Conservation (phyloP, 108 stramenopile genomes). For the Conticribra guillardii region DNA sequence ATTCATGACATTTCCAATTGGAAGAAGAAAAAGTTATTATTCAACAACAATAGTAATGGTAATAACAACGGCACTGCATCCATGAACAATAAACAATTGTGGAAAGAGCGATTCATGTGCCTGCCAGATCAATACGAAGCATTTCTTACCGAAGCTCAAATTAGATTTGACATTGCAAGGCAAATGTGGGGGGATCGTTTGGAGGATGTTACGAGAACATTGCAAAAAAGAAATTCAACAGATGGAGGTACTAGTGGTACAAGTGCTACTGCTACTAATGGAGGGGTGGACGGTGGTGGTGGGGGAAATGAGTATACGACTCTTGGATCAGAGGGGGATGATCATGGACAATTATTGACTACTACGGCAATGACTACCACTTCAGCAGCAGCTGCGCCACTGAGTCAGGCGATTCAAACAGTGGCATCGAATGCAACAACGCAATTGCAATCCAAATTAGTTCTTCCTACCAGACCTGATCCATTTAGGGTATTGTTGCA, state of each 20-base stretch:
- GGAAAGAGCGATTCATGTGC: slow-evolving; percentile 43
- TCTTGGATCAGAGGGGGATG: not conserved
- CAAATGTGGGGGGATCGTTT: slow-evolving; percentile 46
- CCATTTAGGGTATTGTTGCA: slow-evolving; percentile 84
- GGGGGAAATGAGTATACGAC: not conserved
- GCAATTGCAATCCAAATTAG: slow-evolving; percentile 20
- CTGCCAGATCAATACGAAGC: slow-evolving; percentile 48
- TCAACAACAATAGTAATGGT: slow-evolving; percentile 6
- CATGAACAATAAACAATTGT: slow-evolving; percentile 24
- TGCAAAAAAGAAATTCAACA: slow-evolving; percentile 21
- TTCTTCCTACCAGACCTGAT: slow-evolving; percentile 39
- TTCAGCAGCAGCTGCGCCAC: slow-evolving; percentile 11
- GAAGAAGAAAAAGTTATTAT: slow-evolving; percentile 12
- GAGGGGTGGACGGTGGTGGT: not conserved
- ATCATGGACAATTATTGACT: not conserved
- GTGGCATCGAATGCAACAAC: slow-evolving; percentile 38
- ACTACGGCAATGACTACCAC: too few relatives aligned
- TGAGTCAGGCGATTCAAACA: slow-evolving; percentile 16
- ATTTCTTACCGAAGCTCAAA: slow-evolving; percentile 44
- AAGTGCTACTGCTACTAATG: slow-evolving; percentile 11
- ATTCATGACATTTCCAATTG: slow-evolving; percentile 4
- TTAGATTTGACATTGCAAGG: slow-evolving; percentile 43
- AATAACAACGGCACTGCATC: slow-evolving; percentile 9
- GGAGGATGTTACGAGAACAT: slow-evolving; percentile 30
- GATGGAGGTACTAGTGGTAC: slow-evolving; percentile 22